Base-by-base conservation (phyloP, 1,284 basidiomycete species). In the Apiotrichum montevideense region DNA sequence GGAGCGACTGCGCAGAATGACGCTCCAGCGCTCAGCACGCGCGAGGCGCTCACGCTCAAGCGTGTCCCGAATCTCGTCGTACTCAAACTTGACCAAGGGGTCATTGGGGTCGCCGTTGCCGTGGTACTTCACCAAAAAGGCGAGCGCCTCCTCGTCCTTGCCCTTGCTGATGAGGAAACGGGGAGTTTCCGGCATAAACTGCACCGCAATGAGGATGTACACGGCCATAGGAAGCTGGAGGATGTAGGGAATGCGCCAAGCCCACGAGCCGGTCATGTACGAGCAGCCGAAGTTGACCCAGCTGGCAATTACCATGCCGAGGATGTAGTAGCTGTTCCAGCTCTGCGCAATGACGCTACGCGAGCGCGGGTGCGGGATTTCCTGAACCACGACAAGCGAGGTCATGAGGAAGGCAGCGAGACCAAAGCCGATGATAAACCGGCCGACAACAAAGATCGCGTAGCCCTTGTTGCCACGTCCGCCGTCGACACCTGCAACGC, bases 41-140 rank as follows among this genome's bases (percentile, higher is more conserved):
- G 71, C 73, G 32, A 66, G 59, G 35, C 66, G 80, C 73, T 92
- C 90, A 64, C 83, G 84, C 54, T 79, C 77, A 74, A 89, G 85
- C 64, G 90, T 86, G 54, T 84, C 80, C 69, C 81, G 84, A 73
- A 92, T 91, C 75, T 91, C 87, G 62, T 84, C 82, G 66, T 80
- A 89, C 71, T 91, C 90, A 60, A 90, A 83, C 44, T 82, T 78
- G 35, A 91, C 89, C 15, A 91, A 80, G 42, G 84, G 81, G 63
- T 85, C 79, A 35, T 79, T 74, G 41, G 71, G 75, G 69, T 90
- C 79, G 32, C 89, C 89, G 42, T 79, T 77, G 49, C 87, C 89
- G 68, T 91, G 89, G 32, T 90, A 81, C 66, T 89, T 85, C 32
- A 87, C 86, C 40, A 92, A 80, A 63, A 91, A 84, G 61, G 85